phyloP scores from a whole-genome alignment of 2,329 filamentous ascomycete genomes.

The Plectosphaerella cucumerina region DNA sequence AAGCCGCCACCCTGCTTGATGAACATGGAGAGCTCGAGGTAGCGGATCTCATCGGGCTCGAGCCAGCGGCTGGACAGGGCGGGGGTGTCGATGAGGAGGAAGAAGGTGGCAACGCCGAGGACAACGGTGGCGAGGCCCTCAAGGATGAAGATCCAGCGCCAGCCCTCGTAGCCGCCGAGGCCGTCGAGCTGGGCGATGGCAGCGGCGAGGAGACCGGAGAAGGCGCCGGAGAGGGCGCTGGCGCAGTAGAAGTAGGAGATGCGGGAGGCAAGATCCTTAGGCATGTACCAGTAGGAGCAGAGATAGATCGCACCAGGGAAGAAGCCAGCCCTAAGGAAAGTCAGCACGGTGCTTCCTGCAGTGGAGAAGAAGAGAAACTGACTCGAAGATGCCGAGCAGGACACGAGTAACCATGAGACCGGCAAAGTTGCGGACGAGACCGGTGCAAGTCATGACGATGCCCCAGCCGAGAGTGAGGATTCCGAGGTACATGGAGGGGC shows the following conservation, averaged over 20 bases:
- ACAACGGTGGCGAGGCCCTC: conserved; percentile 29
- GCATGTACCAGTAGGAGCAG: conserved; percentile 22
- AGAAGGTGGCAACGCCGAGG: conserved; percentile 31
- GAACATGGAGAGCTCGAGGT: conserved; percentile 19
- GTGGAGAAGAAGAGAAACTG: not conserved
- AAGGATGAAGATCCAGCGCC: conserved; percentile 21
- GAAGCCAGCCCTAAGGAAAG: conserved; percentile 22
- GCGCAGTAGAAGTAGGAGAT: conserved; percentile 21
- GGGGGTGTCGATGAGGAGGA: conserved; percentile 39
- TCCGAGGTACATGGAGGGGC: conserved; percentile 60
- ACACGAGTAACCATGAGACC: conserved; percentile 19
- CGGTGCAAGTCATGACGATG: conserved; percentile 17
- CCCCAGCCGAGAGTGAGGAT: conserved; percentile 52
- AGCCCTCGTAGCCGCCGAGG: conserved; percentile 8
- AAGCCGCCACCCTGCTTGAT: conserved; percentile 23
- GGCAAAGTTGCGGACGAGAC: conserved; percentile 20
- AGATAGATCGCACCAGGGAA: conserved; percentile 21
- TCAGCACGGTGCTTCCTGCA: not conserved
- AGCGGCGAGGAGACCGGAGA: conserved; percentile 17
- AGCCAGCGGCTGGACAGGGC: conserved; percentile 27
- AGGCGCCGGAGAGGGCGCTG: conserved; percentile 15
- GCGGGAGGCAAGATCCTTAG: conserved; percentile 16
- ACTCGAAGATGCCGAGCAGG: conserved; percentile 23
- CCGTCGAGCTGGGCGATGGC: conserved; percentile 17
- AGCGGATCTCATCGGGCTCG: conserved; percentile 26